Conservation (phyloP, 1,284 basidiomycete genomes). For the Earliella scabrosa region DNA sequence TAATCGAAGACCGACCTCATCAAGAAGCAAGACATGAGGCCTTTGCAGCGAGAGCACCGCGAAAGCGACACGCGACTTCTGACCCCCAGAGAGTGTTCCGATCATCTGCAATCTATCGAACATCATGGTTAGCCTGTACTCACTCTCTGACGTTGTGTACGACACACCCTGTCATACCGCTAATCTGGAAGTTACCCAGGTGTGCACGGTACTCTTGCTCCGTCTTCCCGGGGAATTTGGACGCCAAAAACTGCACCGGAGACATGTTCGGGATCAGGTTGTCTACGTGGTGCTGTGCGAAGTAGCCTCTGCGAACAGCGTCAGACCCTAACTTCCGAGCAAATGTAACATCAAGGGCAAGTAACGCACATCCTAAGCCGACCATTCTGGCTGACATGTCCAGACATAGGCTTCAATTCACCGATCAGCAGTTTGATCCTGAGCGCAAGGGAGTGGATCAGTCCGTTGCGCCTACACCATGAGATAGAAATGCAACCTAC, state of each 20-base stretch:
- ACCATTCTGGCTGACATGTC: conserved; percentile 90
- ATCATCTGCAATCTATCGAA: conserved; percentile 70
- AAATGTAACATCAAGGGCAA: no score
- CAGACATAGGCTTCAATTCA: conserved; percentile 81
- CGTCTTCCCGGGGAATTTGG: conserved; percentile 91
- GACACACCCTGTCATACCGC: conserved; percentile 87
- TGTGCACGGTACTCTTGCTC: conserved; percentile 97
- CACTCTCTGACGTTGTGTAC: neutral
- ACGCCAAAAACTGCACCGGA: conserved; percentile 91
- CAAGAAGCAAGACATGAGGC: conserved; percentile 88
- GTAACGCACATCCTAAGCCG: conserved; percentile 80
- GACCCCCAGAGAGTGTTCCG: conserved; percentile 91
- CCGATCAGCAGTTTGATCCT: conserved; percentile 95
- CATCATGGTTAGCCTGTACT: neutral
- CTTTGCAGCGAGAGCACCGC: conserved; percentile 87
- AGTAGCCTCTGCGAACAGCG: conserved; percentile 78
- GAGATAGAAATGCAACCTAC: conserved; percentile 42
- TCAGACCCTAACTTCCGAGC: no score
- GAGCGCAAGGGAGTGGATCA: neutral
- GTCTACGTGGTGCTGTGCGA: conserved; percentile 98
- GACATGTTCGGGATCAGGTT: conserved; percentile 85
- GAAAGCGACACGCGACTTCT: conserved; percentile 97
- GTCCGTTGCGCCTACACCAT: neutral
- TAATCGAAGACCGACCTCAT: conserved; percentile 63
- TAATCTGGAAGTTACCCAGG: conserved; percentile 98